These are phyloP conservation scores for Neolentinus lepideus DNA, from an alignment of 1,284 basidiomycete genomes.

Conservation along the genomic window DNA sequence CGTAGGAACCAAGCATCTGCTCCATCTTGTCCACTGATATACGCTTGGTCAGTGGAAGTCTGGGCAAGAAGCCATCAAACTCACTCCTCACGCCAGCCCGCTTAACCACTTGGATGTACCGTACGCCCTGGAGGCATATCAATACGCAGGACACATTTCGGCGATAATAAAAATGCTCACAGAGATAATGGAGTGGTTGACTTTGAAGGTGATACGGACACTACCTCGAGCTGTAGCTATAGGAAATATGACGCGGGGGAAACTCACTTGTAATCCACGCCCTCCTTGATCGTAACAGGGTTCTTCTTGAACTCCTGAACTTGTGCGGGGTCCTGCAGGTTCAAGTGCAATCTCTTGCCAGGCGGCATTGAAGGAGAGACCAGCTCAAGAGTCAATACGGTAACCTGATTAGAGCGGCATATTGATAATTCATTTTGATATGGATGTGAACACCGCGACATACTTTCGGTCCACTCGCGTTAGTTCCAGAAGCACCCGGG, in stretches of 20 bases:
- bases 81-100: conserved; percentile 63
- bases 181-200: conserved; percentile 82
- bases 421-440: not conserved
- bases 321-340: conserved; percentile 40
- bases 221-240: conserved; percentile 26
- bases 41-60: conserved; percentile 7
- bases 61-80: conserved; percentile 5
- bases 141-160: conserved; percentile 3
- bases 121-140: conserved; percentile 49
- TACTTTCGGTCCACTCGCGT: conserved; percentile 59
- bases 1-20: conserved; percentile 88
- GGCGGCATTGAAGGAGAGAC: conserved; percentile 58
- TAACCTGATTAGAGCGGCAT: conserved; percentile 39
- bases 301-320: conserved; percentile 56
- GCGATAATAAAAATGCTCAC: conserved; percentile 29
- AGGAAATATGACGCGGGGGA: conserved; percentile 7
- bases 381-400: conserved; percentile 64
- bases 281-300: conserved; percentile 78
- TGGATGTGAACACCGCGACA: conserved; percentile 5
- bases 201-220: conserved; percentile 72
- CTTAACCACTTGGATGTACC: conserved; percentile 84
- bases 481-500: conserved; percentile 34
- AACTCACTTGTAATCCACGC: conserved; percentile 71
- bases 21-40: conserved; percentile 78
- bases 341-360: conserved; percentile 51